Evolutionary conservation across 2,329 filamentous ascomycete species (phyloP).

Genomic region (Thielaviopsis cerberus): DNA sequence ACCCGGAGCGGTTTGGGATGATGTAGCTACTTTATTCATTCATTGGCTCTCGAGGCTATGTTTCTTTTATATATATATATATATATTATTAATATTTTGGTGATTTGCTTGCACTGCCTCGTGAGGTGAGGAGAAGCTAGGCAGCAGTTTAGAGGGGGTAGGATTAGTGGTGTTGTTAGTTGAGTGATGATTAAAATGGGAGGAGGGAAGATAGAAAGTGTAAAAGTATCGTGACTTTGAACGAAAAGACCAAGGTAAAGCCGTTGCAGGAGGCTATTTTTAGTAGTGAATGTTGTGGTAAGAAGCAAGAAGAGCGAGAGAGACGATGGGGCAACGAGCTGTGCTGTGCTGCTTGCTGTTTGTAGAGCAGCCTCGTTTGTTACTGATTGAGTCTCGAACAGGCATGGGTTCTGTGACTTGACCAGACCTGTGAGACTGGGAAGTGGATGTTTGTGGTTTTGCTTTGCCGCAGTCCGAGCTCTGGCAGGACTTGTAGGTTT

Average conservation of each 20-base stretch:
- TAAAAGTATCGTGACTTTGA: not conserved
- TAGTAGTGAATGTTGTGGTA: too few relatives aligned
- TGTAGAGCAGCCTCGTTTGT: not conserved
- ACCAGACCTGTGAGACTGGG: not conserved
- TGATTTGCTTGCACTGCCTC: too few relatives aligned
- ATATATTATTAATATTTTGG: not conserved
- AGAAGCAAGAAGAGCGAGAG: too few relatives aligned
- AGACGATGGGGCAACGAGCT: too few relatives aligned
- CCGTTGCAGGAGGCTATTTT: too few relatives aligned
- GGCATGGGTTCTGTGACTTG: not conserved
- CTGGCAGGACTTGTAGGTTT: not conserved
- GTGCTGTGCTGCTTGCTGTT: too few relatives aligned
- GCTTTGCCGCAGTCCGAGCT: not conserved
- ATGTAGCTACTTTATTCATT: too few relatives aligned
- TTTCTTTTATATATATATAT: conserved; percentile 1
- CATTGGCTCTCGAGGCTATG: not conserved
- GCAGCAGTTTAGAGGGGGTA: not conserved
- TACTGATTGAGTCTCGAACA: not conserved
- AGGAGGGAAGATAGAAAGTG: too few relatives aligned
- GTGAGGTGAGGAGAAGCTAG: not conserved
- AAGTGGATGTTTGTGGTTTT: not conserved
- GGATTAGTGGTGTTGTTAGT: too few relatives aligned
- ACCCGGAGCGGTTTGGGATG: too few relatives aligned
- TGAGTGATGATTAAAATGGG: too few relatives aligned
- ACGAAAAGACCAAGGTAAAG: too few relatives aligned